A percentile compares a stretch with the other conserved stretches of the same genome.
Conservation (phyloP, 164 flowering plant species). For the Stephania japonica region DNA sequence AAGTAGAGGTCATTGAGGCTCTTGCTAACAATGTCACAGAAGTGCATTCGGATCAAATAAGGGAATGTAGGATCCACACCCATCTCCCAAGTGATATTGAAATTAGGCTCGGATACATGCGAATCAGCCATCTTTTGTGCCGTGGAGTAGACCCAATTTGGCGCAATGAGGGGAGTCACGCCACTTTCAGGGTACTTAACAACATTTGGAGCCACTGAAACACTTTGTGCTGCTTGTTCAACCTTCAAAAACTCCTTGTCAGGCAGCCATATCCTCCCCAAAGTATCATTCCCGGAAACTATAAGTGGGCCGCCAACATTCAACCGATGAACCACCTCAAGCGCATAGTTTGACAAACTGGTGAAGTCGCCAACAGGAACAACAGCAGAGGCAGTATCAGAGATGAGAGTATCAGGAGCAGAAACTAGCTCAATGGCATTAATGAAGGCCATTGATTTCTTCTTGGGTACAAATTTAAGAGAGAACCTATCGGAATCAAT, state of each 20-base stretch:
- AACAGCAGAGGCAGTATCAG: constrained; percentile 44
- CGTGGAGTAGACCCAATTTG: constrained; percentile 53
- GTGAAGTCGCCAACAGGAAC: constrained; percentile 33
- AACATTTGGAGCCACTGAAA: constrained; percentile 28
- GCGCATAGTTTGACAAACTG: constrained; percentile 37
- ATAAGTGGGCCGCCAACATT: constrained; percentile 68
- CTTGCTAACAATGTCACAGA: constrained; percentile 81
- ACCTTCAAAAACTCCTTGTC: constrained; percentile 33
- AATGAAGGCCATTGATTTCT: constrained; percentile 54
- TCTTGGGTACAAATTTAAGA: constrained; percentile 52
- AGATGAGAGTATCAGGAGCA: constrained; percentile 49
- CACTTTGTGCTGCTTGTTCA: constrained; percentile 39
- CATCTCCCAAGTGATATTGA: constrained; percentile 74
- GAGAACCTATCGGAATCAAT: constrained; percentile 36
- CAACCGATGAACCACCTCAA: constrained; percentile 48
- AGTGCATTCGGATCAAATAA: constrained; percentile 69
- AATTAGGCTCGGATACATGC: constrained; percentile 25
- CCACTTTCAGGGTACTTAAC: constrained; percentile 42
- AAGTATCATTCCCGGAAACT: constrained; percentile 52
- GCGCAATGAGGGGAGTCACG: constrained; percentile 53
- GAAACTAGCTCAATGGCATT: constrained; percentile 80
- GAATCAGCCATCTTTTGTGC: constrained; percentile 62
- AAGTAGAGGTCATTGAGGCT: constrained; percentile 58
- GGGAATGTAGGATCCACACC: constrained; percentile 44
- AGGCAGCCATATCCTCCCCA: constrained; percentile 63